phyloP scores from a whole-genome alignment of 495 filamentous ascomycete species.

The Aspergillus sclerotioniger region DNA sequence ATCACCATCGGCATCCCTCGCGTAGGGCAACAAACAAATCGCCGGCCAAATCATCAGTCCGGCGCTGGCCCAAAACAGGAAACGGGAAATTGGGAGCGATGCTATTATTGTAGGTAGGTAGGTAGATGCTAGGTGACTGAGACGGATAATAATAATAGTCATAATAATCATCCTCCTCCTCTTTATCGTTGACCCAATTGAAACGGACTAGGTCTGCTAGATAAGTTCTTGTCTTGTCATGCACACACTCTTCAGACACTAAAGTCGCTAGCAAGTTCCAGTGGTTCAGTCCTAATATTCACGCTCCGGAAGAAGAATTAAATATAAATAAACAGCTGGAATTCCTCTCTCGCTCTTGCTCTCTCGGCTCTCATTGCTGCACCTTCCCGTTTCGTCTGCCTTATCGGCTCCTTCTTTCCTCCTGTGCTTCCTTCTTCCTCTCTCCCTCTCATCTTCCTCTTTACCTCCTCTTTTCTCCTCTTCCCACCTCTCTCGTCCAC shows the following conservation, averaged over 20 bases:
- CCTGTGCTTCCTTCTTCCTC: constrained; percentile 21
- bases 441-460: constrained; percentile 21
- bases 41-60: not conserved
- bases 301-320: not conserved
- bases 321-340: not conserved
- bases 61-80: not conserved
- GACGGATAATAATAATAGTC: no score
- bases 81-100: not conserved
- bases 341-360: not conserved
- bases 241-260: no score
- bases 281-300: not conserved
- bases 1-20: not conserved
- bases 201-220: no score
- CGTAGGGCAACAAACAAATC: not conserved
- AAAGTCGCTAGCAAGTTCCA: not conserved
- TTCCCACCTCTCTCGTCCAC: constrained; percentile 14
- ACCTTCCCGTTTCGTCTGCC: constrained; percentile 3
- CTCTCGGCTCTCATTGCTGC: not conserved
- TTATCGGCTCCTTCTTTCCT: constrained; percentile 5
- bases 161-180: no score
- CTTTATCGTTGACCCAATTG: no score
- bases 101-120: no score
- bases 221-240: no score
- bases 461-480: constrained; percentile 22
- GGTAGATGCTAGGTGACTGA: not conserved